phyloP scores from a whole-genome alignment of 2,329 filamentous ascomycete species.

The Cercospora berteroae region DNA sequence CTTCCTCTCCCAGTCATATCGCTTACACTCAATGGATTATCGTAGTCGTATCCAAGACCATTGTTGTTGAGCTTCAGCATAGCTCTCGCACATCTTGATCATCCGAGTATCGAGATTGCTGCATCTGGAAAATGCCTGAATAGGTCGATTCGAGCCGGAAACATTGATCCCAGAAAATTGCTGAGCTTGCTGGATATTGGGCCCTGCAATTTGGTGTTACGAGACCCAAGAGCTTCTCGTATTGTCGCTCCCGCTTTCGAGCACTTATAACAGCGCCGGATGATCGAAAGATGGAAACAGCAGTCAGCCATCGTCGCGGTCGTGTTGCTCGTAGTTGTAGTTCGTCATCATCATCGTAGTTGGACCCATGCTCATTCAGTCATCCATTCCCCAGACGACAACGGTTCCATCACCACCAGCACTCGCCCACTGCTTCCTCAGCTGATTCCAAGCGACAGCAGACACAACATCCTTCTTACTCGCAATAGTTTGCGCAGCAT shows the following conservation, averaged over 20 bases:
- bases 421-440: slow-evolving; percentile 49
- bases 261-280: slow-evolving; percentile 23
- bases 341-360: not conserved
- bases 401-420: slow-evolving; percentile 49
- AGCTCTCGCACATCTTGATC: not conserved
- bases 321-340: slow-evolving; percentile 40
- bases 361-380: slow-evolving; percentile 11
- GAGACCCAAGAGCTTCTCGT: slow-evolving; percentile 51
- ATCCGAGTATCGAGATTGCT: not conserved
- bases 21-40: not conserved
- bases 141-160: slow-evolving; percentile 23
- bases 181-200: slow-evolving; percentile 44
- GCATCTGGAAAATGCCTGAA: not conserved
- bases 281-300: too few species aligned
- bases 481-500: slow-evolving; percentile 37
- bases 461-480: slow-evolving; percentile 46
- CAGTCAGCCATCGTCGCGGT: slow-evolving; percentile 43
- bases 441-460: slow-evolving; percentile 49
- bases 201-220: slow-evolving; percentile 46
- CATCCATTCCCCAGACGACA: slow-evolving; percentile 35
- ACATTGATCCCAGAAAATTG: slow-evolving; percentile 48
- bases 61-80: not conserved
- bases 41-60: too few species aligned
- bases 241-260: slow-evolving; percentile 56
- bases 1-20: not conserved